These are phyloP conservation scores for Suillus americanus DNA, from an alignment of 768 basidiomycete genomes.

Conservation along the genomic window DNA sequence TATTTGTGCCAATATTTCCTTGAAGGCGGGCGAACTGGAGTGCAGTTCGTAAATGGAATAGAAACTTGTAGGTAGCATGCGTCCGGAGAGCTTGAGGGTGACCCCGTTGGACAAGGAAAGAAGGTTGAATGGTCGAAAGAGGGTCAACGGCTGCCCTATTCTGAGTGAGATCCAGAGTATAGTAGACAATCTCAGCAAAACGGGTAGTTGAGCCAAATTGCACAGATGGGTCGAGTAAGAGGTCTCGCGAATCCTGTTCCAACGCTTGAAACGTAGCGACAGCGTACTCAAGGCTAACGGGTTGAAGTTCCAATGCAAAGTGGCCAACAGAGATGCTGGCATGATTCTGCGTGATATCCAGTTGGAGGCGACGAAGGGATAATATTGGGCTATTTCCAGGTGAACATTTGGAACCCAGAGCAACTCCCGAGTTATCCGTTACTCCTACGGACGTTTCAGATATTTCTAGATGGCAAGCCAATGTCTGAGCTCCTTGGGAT, in stretches of 20 bases:
- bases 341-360: conserved; percentile 1
- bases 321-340: conserved; percentile 20
- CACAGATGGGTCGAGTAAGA: conserved; percentile 10
- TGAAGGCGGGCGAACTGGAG: conserved; percentile 36
- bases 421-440: not conserved
- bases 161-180: conserved; percentile 50
- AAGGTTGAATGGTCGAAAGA: conserved; percentile 80
- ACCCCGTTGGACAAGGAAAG: conserved; percentile 78
- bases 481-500: not conserved
- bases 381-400: not conserved
- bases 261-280: conserved; percentile 14
- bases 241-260: conserved; percentile 12
- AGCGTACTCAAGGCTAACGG: conserved; percentile 31
- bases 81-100: conserved; percentile 65
- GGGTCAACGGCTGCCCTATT: conserved; percentile 63
- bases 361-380: conserved; percentile 1
- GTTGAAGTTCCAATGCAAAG: conserved; percentile 25
- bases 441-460: not conserved
- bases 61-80: conserved; percentile 69
- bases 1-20: conserved; percentile 6
- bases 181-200: not conserved
- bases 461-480: not conserved
- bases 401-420: not conserved
- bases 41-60: conserved; percentile 75
- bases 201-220: not conserved